Percentiles rank a stretch among this genome's conserved stretches.
phyloP scores from a whole-genome alignment of 2,329 filamentous ascomycete genomes.

The Alternaria rosae region DNA sequence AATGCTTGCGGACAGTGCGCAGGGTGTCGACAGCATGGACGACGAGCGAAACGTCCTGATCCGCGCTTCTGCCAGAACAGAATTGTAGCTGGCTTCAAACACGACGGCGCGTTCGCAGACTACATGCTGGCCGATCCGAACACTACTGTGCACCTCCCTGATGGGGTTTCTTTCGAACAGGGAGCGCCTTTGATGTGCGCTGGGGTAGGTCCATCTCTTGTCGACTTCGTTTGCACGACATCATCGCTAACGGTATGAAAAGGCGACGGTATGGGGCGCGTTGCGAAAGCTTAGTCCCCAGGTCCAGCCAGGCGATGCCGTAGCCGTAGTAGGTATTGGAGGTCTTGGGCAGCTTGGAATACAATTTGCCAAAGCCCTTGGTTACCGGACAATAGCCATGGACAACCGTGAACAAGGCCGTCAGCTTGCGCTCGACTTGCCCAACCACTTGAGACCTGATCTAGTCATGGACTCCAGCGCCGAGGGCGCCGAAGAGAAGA shows the following conservation, averaged over 20 bases:
- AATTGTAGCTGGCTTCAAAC: slow-evolving; percentile 39
- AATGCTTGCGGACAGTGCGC: slow-evolving; percentile 33
- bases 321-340: slow-evolving; percentile 84
- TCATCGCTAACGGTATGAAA: slow-evolving; percentile 9
- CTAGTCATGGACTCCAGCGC: slow-evolving; percentile 25
- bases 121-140: slow-evolving; percentile 44
- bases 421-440: slow-evolving; percentile 26
- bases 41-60: slow-evolving; percentile 24
- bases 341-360: slow-evolving; percentile 79
- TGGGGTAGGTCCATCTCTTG: slow-evolving; percentile 29
- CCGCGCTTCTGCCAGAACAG: slow-evolving; percentile 39
- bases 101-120: slow-evolving; percentile 44
- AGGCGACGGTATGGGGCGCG: slow-evolving; percentile 39
- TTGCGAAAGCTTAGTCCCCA: slow-evolving; percentile 29
- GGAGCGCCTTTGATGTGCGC: slow-evolving; percentile 48
- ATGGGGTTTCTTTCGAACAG: slow-evolving; percentile 31
- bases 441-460: slow-evolving; percentile 27
- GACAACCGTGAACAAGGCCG: slow-evolving; percentile 35
- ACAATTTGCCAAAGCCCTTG: slow-evolving; percentile 66
- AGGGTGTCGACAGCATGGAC: slow-evolving; percentile 24
- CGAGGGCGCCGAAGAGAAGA: slow-evolving; percentile 20
- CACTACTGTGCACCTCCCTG: slow-evolving; percentile 35
- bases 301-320: slow-evolving; percentile 69
- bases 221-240: background rate
- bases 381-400: slow-evolving; percentile 31